Evolutionary conservation across 2,329 filamentous ascomycete genomes (phyloP), one percentile per base, ranked within the genome.

Genomic region (Alternaria arborescens): DNA sequence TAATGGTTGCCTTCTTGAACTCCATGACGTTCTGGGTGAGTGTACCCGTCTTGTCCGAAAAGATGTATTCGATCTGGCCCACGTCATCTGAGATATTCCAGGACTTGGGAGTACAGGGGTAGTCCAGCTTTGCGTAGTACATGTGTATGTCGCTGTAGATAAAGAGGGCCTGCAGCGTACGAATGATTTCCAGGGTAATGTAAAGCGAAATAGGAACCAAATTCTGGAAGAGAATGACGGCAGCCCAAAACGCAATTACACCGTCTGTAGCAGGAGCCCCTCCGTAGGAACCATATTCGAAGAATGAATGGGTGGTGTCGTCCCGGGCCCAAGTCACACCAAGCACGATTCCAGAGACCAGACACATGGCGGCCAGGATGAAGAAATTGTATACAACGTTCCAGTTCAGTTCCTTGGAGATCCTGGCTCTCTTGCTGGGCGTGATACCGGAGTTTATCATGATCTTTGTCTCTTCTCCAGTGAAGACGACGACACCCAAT

Each of bases 41-140:
- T 3, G 92, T 97, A 60, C 92, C 92, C 0, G 92, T 97, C 81
- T 97, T 97, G 83, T 97, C 92, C 0, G 92, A 97, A 79, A 99
- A 99, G 68, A 99, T 97, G 82, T 98, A 99, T 80, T 98, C 95
- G 64, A 99, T 97, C 80, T 99, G 95, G 12, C 95, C 95, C 47
- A 99, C 85, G 72, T 99, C 96, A 75, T 99, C 95, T 1, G 94
- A 98, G 52, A 99, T 98, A 76, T 98, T 99, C 95, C 95, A 99
- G 0, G 94, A 93, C 75, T 98, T 98, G 5, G 96, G 95, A 11
- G 97, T 93, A 76, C 96, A 99, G 2, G 94, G 93, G 74, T 97
- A 94, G 73, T 97, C 93, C 67, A 97, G 88, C 72, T 88, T 89
- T 58, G 95, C 95, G 81, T 99, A 97, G 80, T 98, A 99, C 96